Evolutionary conservation across 139 green algal genomes (phyloP), one percentile per base, ranked within the genome.

Genomic region (Picochlorum sp.): DNA sequence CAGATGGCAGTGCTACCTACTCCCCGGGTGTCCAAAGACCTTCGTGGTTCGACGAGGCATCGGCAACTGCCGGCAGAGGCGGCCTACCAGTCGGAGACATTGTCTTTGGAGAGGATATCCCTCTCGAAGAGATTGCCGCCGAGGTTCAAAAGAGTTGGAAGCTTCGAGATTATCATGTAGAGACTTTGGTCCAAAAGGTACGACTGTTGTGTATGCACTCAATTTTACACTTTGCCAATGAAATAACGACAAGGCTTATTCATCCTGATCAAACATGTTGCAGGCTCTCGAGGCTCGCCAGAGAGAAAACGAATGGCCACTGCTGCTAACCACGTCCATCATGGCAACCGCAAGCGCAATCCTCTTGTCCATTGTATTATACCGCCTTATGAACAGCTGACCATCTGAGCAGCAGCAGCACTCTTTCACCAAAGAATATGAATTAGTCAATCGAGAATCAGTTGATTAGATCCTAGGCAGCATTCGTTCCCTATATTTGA

Each of bases 61-160:
- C 24, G 20, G 30, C 22, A 30, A 24, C 22, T 32, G 24, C 29
- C 12, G 24, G 22, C 44, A 53, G 44, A 31, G 30, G 44, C 14
- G 12, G 24, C 18, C 44, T 24, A 1, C 53, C 57, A 16, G 73
- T 93, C 5, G 66, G 83, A 14, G 72, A 79, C 2, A 75, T 94
- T 9, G 63, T 85, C 36, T 74, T 94, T 37, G 80, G 83, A 2
- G 53, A 73, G 0, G 87, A 95, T 43, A 57, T 95, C 10, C 85
- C 87, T 0, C 35, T 95, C 26, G 87, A 93, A 50, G 84, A 87
- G 55, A 95, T 95, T 33, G 85, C 87, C 8, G 68, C 69, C 36
- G 81, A 86, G 60, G 68, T 90, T n/a, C 55, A 80, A 67, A 70
- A 74, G 9, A 68, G 50, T 33, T 68, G 79, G 61, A 84, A 85